These are phyloP conservation scores for Isabelozyma pseudorhagii DNA, from an alignment of 805 yeast genomes.

Conservation along the genomic window DNA sequence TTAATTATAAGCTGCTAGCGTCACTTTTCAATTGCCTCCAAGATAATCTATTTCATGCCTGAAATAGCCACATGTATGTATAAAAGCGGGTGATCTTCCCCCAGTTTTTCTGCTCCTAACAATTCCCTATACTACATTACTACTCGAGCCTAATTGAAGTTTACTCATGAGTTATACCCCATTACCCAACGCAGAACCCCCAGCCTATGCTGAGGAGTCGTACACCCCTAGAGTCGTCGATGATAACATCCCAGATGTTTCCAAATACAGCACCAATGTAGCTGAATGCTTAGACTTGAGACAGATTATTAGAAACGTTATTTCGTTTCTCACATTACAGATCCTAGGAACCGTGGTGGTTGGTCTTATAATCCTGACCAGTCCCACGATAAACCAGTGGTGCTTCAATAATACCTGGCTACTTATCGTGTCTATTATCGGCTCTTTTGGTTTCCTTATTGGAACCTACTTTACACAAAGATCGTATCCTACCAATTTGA, in stretches of 20 bases:
- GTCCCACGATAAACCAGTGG: conserved; percentile 49
- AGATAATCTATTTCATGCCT: too few species aligned
- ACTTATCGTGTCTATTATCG: conserved; percentile 52
- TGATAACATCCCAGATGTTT: conserved; percentile 62
- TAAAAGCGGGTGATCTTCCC: neutral
- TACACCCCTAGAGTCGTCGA: conserved; percentile 22
- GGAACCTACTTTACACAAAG: conserved; percentile 62
- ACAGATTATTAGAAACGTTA: conserved; percentile 74
- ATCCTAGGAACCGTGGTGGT: conserved; percentile 57
- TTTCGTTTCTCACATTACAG: conserved; percentile 66
- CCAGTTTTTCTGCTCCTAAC: neutral
- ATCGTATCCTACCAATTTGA: conserved; percentile 64
- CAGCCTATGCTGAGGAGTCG: conserved; percentile 14
- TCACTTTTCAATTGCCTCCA: neutral
- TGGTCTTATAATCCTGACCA: conserved; percentile 49
- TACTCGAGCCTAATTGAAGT: neutral
- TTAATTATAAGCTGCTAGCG: neutral
- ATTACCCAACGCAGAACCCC: conserved; percentile 4
- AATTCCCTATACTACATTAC: neutral
- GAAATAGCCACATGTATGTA: neutral
- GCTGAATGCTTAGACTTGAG: conserved; percentile 75
- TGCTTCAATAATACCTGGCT: conserved; percentile 58
- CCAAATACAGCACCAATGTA: conserved; percentile 76
- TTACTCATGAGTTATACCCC: neutral
- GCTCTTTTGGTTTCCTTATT: conserved; percentile 62